Evolutionary conservation across 371 early-diverging fungal genomes (phyloP), one percentile per base, ranked within the genome.

Genomic region (Haplosporangium sp.): DNA sequence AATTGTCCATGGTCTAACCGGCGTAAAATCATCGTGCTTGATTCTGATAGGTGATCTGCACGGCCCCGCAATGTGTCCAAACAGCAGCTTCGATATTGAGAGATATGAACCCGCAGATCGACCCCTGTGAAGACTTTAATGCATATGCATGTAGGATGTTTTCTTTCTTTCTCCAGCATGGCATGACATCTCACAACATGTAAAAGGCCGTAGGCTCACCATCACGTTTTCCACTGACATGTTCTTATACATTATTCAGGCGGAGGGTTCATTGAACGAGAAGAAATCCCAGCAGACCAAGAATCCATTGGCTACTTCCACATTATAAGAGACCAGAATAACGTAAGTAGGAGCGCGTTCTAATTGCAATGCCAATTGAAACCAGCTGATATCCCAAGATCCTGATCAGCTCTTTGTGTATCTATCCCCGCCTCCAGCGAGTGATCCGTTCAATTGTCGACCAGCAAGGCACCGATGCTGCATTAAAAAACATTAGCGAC

Each of bases 81-180:
- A 86, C 88, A 4, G 88, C 90, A 1, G 84, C 89, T 2, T 81
- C 87, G 43, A 85, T 91, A 23, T 36, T 85, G 47, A 55, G 71
- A 53, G 84, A 85, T 47, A 85, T 89, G 55, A 83, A 86, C 62
- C 59, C 55, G 9, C 58, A 65, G 13, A 74, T 73, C 7, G 81
- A 88, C 69, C 89, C 89, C 6, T 89, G 89, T 66, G 75, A 84
- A 18, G 86, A 86, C 55, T 87, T 87, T 59, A 86, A 83, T 56
- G 80, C 76, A 41, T 90, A 82, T 62, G 79, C 86, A 11, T 90
- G 90, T 86, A 83, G 75, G 82, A 5, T 50, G 51, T 16, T 52
- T 43, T 29, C 29, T 29, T 29, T 29, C 29, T 29, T 29, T 29
- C 29, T 29, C 4, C 4, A 37, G 46, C 43, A 20, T 41, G 42